Conservation (phyloP, 495 filamentous ascomycete genomes). For the Penicillium bialowiezense region DNA sequence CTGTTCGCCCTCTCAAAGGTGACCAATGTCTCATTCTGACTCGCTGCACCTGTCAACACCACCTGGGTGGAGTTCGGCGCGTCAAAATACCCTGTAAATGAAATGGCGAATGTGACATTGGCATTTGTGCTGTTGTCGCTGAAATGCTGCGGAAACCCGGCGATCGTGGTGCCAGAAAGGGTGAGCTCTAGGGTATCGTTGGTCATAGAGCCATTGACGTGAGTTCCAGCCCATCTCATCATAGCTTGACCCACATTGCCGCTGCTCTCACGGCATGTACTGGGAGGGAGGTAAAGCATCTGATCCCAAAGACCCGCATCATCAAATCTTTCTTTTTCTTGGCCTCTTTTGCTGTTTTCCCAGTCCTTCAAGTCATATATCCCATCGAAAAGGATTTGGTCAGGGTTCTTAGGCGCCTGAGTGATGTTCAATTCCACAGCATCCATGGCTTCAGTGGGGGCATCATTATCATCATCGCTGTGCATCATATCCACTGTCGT, state of each 20-base stretch:
- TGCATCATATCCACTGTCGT: not conserved
- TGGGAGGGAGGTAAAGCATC: not conserved
- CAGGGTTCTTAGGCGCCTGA: not conserved
- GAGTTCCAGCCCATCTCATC: not conserved
- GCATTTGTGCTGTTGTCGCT: not conserved
- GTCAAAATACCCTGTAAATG: not conserved
- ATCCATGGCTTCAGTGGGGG: not conserved
- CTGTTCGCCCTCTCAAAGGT: slow-evolving; percentile 2
- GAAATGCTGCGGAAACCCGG: not conserved
- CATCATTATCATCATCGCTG: not conserved
- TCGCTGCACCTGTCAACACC: not conserved
- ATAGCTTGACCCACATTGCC: not conserved
- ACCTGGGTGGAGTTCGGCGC: slow-evolving; percentile 1
- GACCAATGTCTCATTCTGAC: not conserved
- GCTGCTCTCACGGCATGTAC: not conserved
- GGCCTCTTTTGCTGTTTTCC: not conserved
- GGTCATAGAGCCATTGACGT: slow-evolving; percentile 4
- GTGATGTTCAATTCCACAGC: slow-evolving; percentile 1
- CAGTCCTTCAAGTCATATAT: slow-evolving; percentile 3
- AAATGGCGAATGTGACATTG: slow-evolving; percentile 1
- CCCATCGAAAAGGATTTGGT: not conserved
- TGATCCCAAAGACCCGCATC: not conserved
- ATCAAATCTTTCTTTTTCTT: not conserved
- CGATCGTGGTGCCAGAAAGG: not conserved
- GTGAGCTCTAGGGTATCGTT: slow-evolving; percentile 4